Evolutionary conservation across 2,329 filamentous ascomycete species (phyloP), one percentile per base, ranked within the genome.

Genomic region (Plenodomus lindquistii): DNA sequence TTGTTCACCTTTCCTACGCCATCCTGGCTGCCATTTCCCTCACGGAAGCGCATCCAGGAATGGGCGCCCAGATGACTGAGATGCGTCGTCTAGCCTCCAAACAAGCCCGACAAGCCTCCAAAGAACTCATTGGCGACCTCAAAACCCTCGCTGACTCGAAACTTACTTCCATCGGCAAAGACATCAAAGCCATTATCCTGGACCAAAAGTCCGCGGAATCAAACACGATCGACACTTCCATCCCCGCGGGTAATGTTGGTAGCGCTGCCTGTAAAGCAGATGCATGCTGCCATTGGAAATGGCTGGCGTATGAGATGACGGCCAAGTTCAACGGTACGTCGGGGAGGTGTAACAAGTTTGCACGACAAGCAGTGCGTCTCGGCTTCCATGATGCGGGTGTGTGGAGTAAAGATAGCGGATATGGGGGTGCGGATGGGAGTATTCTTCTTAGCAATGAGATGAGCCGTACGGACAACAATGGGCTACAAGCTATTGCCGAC

Each of bases 241-340:
- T 61, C 2, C 65, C 67, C 4, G 51, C 54, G 9, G 68, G 67
- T 8, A 60, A 52, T n/a, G 59, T 67, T 21, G 67, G 64, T 18
- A 67, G 57, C 24, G 61, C 62, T 8, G 67, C 67, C 9, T 72
- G 69, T 57, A 65, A 67, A 53, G 56, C 60, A 8, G 67, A 72
- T 31, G 52, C 59, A 13, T 72, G 69, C 54, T 72, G 69, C 42
- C 59, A 67, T 18, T 71, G 67, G 67, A 67, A 67, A 42, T 71
- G 67, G 59, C 60, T 71, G 2, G 54, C 65, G 7, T 63, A 66
- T 42, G 69, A 70, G 20, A 69, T 72, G 66, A 65, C 60, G 8
- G 57, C 62, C 22, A 61, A 60, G 24, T 72, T 72, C 57, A 65
- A 62, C 35, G 68, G 67, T 40, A 62, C 62, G 4, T 69, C 65